phyloP scores from a whole-genome alignment of 805 yeast genomes.

The Nakazawaea wyomingensis region DNA sequence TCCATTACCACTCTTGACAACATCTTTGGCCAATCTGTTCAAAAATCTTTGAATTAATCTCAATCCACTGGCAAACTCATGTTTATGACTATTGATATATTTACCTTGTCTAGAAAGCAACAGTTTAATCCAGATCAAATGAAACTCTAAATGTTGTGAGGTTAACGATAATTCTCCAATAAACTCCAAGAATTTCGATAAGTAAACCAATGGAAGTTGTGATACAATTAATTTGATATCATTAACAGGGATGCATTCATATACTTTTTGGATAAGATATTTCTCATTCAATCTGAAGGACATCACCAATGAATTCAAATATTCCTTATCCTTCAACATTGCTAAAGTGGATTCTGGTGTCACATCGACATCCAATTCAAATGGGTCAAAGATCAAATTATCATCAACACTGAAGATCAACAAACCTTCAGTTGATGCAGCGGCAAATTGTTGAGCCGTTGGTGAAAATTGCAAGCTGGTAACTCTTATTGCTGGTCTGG shows the following conservation, averaged over 20 bases:
- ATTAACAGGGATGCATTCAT: slow-evolving; percentile 63
- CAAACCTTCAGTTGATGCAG: slow-evolving; percentile 93
- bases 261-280: slow-evolving; percentile 64
- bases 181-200: slow-evolving; percentile 60
- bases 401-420: slow-evolving; percentile 77
- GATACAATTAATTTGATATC: slow-evolving; percentile 64
- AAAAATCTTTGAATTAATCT: slow-evolving; percentile 73
- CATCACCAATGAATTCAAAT: slow-evolving; percentile 80
- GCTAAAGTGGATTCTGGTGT: slow-evolving; percentile 75
- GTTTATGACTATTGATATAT: slow-evolving; percentile 58
- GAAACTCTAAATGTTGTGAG: slow-evolving; percentile 81
- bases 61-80: slow-evolving; percentile 56
- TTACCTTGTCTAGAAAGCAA: slow-evolving; percentile 72
- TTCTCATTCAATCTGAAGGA: slow-evolving; percentile 86
- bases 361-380: slow-evolving; percentile 87
- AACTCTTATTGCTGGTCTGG: slow-evolving; percentile 80
- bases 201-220: slow-evolving; percentile 75
- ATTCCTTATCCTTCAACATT: slow-evolving; percentile 54
- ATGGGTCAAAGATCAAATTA: slow-evolving; percentile 79
- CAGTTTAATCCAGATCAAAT: slow-evolving; percentile 72
- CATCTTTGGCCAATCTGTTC: slow-evolving; percentile 68
- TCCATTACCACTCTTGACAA: slow-evolving; percentile 47
- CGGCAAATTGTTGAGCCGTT: slow-evolving; percentile 84
- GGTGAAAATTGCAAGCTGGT: slow-evolving; percentile 81
- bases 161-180: slow-evolving; percentile 64